A percentile compares a stretch with the other conserved stretches of the same genome.
phyloP scores from a whole-genome alignment of 1,284 basidiomycete species.

The Apiotrichum mycotoxinovorans region DNA sequence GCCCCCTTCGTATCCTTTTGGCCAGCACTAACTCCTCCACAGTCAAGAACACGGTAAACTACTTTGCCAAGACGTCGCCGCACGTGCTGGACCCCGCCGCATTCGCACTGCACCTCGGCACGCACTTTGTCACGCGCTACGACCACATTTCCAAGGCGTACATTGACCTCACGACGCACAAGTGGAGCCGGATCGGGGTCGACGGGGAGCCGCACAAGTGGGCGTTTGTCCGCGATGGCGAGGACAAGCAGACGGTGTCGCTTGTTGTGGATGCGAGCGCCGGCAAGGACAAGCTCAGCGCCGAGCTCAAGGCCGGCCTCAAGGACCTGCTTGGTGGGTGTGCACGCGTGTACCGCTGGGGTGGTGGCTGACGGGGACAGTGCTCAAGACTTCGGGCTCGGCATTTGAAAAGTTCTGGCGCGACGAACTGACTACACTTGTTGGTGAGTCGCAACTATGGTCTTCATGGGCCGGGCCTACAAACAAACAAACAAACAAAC shows the following conservation, averaged over 20 bases:
- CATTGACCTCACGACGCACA: conserved; percentile 73
- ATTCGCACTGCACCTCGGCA: conserved; percentile 81
- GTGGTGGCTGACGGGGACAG: conserved; percentile 48
- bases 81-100: conserved; percentile 75
- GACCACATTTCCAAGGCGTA: conserved; percentile 70
- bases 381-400: conserved; percentile 85
- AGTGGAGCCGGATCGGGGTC: conserved; percentile 75
- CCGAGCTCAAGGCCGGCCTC: conserved; percentile 65
- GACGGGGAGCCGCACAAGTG: conserved; percentile 64
- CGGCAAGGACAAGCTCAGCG: conserved; percentile 56
- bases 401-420: conserved; percentile 76
- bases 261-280: conserved; percentile 65
- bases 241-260: conserved; percentile 73
- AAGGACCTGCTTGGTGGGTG: conserved; percentile 69
- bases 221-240: conserved; percentile 82
- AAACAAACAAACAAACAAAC: no score
- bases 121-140: conserved; percentile 81
- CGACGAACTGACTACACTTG: conserved; percentile 85
- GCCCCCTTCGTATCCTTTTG: conserved; percentile 15
- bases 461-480: background rate
- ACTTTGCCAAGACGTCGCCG: conserved; percentile 80
- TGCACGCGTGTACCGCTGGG: background rate
- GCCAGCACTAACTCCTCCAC: conserved; percentile 28
- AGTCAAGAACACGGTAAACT: conserved; percentile 93
- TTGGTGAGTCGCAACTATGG: no score